Base-by-base conservation (phyloP, 2,329 filamentous ascomycete species). In the Myriangium duriaei region DNA sequence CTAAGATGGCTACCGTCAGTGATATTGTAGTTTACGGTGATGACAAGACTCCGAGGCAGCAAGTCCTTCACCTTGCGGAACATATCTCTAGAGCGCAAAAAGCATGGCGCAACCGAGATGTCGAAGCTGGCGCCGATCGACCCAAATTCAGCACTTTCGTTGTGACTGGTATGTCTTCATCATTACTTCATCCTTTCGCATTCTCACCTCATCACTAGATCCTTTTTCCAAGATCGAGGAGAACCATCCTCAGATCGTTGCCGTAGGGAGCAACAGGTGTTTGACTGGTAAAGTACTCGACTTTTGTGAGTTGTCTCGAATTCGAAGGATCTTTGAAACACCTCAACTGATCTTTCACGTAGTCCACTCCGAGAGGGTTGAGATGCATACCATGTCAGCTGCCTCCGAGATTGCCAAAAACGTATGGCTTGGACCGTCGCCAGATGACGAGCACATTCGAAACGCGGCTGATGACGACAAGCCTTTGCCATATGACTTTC, bases 11-110 rank as follows among this genome's bases (percentile, higher is more conserved):
- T 39, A 75, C 81, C 47, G 73, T 91, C 6, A 95, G 87, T 1
- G 91, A 98, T 56, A 84, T 98, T 46, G 72, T 98, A 29, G 74
- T 98, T 1, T 98, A 98, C 54, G 85, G 85, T 10, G 81, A 88
- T 39, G 73, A 84, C 46, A 62, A 67, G 26, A 68, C 68, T 2
- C 61, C 71, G 16, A 71, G 73, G 32, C 69, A 72, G 37, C 76
- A 78, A 40, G 63, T 93, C 56, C 49, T 81, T 61, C 69, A 74
- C 63, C 54, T 77, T 21, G 76, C 76, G 4, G 65, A 68, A 49
- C 61, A 63, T 28, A 73, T 95, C 37, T 77, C 84, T 1, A 65
- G 69, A 17, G 88, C 91, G 7, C 91, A 96, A 60, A 64, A 71
- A 43, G 67, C 72, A 37, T 91, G 85, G 80, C 72, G 80, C 56